Percentiles rank a stretch among this genome's conserved stretches.
Conservation (phyloP, 2,329 filamentous ascomycete species). For the Aspergillus calidoustus region DNA sequence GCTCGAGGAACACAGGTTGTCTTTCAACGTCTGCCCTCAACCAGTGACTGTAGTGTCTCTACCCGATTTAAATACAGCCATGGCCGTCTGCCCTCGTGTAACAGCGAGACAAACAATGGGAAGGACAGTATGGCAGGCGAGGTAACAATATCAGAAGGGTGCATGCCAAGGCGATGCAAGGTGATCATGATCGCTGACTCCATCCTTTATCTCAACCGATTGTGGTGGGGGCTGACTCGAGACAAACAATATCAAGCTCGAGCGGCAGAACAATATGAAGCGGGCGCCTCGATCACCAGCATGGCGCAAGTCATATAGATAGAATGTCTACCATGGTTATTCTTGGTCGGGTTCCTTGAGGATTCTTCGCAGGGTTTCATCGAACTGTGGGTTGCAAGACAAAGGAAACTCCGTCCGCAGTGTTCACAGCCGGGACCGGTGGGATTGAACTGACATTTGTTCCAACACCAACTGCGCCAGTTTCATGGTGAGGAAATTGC, state of each 20-base stretch:
- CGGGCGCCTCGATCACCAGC: conserved; percentile 17
- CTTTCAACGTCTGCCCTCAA: not conserved
- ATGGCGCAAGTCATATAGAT: conserved; percentile 4
- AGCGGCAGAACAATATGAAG: conserved; percentile 32
- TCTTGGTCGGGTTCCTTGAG: conserved; percentile 2
- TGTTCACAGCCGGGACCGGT: not conserved
- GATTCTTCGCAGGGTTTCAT: not conserved
- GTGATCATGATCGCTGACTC: conserved; percentile 4
- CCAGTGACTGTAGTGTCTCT: not conserved
- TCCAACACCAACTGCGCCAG: not conserved
- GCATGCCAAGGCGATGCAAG: conserved; percentile 5
- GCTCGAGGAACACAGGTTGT: conserved; percentile 9
- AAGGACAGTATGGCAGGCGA: conserved; percentile 1
- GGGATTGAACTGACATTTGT: not conserved
- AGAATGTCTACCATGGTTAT: conserved; percentile 3
- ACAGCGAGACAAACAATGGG: conserved; percentile 32
- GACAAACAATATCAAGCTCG: conserved; percentile 33
- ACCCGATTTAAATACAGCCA: not conserved
- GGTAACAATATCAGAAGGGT: conserved; percentile 11
- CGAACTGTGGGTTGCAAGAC: not conserved
- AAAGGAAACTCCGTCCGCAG: not conserved
- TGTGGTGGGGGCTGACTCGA: conserved; percentile 13
- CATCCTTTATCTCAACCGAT: conserved; percentile 6
- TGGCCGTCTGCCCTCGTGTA: conserved; percentile 13
- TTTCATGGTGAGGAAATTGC: not conserved